Conservation (phyloP, 768 basidiomycete genomes). For the Calvatia gigantea region DNA sequence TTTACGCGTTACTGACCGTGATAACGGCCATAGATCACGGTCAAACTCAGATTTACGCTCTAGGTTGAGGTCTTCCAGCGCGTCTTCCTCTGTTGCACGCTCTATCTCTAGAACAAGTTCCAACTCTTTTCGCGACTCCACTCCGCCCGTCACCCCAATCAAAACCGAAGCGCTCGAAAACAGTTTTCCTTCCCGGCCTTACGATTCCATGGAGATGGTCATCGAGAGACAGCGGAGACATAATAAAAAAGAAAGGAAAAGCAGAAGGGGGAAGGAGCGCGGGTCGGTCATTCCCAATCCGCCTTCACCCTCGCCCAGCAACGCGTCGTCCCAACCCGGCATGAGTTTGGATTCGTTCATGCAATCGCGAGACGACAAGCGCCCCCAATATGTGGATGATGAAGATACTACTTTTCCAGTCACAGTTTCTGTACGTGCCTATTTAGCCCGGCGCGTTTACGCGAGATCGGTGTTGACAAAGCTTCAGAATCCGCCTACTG, state of each 20-base stretch:
- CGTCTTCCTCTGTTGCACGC: conserved; percentile 36
- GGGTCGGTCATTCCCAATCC: conserved; percentile 30
- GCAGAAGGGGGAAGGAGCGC: conserved; percentile 46
- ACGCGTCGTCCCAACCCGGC: conserved; percentile 40
- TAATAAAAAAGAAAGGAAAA: conserved; percentile 48
- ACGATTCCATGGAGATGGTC: conserved; percentile 75
- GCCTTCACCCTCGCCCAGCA: conserved; percentile 51
- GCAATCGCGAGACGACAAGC: conserved; percentile 54
- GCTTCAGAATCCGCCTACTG: conserved; percentile 11
- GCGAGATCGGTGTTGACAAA: neutral
- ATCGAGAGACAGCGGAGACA: conserved; percentile 70
- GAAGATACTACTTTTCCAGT: neutral
- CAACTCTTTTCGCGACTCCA: conserved; percentile 47
- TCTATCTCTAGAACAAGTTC: conserved; percentile 43
- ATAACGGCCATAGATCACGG: conserved; percentile 29
- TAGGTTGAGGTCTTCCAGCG: conserved; percentile 32
- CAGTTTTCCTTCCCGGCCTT: conserved; percentile 47
- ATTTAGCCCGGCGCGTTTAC: conserved; percentile 29
- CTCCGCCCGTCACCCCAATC: conserved; percentile 59
- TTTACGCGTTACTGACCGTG: conserved; percentile 41
- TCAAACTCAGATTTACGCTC: conserved; percentile 31
- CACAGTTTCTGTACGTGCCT: neutral
- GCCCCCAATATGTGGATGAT: conserved; percentile 23
- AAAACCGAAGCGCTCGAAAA: conserved; percentile 59
- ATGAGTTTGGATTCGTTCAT: conserved; percentile 46